Conservation (phyloP, 805 yeast species). For the Candida peoriensis region DNA sequence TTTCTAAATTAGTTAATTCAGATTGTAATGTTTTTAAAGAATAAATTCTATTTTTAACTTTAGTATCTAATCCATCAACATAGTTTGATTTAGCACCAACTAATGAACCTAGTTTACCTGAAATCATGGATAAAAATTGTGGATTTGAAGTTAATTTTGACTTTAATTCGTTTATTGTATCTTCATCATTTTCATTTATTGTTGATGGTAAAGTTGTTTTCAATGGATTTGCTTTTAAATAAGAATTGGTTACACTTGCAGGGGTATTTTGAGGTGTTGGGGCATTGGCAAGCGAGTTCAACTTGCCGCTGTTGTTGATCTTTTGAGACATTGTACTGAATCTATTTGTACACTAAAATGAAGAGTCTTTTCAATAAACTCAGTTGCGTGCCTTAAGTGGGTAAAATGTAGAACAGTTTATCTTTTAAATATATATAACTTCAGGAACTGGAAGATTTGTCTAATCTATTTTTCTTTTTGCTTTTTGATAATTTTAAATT, state of each 20-base stretch:
- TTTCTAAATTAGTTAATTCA: slow-evolving; percentile 77
- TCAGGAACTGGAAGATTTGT: too few species aligned
- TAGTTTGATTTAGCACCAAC: slow-evolving; percentile 89
- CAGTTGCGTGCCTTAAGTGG: too few species aligned
- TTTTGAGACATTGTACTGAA: slow-evolving; percentile 71
- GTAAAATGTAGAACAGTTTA: too few species aligned
- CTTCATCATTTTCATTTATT: slow-evolving; percentile 64
- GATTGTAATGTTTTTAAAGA: slow-evolving; percentile 81
- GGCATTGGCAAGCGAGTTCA: slow-evolving; percentile 79
- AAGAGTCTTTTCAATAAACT: too few species aligned
- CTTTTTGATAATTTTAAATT: too few species aligned
- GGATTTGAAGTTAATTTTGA: slow-evolving; percentile 69
- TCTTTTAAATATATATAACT: too few species aligned
- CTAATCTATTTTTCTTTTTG: too few species aligned
- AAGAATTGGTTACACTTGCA: slow-evolving; percentile 74
- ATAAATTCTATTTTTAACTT: slow-evolving; percentile 68
- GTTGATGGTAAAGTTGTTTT: slow-evolving; percentile 54
- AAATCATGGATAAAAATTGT: slow-evolving; percentile 77
- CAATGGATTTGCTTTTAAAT: slow-evolving; percentile 51
- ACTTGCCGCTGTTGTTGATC: slow-evolving; percentile 66
- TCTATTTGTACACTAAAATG: background rate
- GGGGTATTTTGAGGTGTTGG: slow-evolving; percentile 99
- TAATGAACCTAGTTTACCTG: slow-evolving; percentile 78
- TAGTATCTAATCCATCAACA: slow-evolving; percentile 66
- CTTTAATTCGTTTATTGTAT: slow-evolving; percentile 22